Base-by-base conservation (phyloP, 495 filamentous ascomycete genomes). In the Penicillium tannophilum region DNA sequence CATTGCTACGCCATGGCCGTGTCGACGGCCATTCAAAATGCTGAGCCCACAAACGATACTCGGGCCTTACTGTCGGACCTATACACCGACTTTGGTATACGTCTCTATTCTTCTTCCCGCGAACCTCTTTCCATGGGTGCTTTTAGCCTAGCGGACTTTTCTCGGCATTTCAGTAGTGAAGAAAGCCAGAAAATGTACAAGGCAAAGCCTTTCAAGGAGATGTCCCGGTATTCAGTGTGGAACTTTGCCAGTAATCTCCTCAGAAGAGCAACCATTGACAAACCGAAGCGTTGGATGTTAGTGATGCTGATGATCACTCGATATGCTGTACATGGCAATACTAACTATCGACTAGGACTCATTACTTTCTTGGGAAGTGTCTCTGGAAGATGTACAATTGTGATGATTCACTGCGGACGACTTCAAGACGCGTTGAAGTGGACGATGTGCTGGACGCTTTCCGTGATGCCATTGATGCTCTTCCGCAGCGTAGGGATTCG, bases 1-100 rank as follows among this genome's bases (percentile, higher is more conserved):
- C 90, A 97, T 70, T 95, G 92, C 65, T 99, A 96, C 69, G 86
- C 89, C 14, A 92, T 98, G 81, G 92, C 94, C 3, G 74, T 93
- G 41, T 92, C 93, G 1, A 85, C 85, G 12, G 86, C 89, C 33
- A 80, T 88, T 30, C 83, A 83, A 59, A 76, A 76, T 26, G 84
- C 85, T 0, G 86, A 90, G 30, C 75, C 82, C 24, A 79, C 83
- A 6, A 78, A 80, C 48, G 88, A 90, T 46, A 88, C 83, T 10
- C 72, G 77, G 4, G 81, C 81, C 35, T 88, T 88, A 50, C 75
- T 97, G 4, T 86, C 91, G 30, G 90, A 95, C 57, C 80, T 99
- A 52, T 97, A 91, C 66, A 82, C 88, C 26, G 91, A 96, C 57
- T 99, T 97, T 70, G 94, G 89, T 24, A 90, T 87, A 68, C 86